Percentiles rank a stretch among this genome's conserved stretches.
Evolutionary conservation across 352 stramenopile genomes (phyloP).

Genomic region (Phytopythium delawarense): DNA sequence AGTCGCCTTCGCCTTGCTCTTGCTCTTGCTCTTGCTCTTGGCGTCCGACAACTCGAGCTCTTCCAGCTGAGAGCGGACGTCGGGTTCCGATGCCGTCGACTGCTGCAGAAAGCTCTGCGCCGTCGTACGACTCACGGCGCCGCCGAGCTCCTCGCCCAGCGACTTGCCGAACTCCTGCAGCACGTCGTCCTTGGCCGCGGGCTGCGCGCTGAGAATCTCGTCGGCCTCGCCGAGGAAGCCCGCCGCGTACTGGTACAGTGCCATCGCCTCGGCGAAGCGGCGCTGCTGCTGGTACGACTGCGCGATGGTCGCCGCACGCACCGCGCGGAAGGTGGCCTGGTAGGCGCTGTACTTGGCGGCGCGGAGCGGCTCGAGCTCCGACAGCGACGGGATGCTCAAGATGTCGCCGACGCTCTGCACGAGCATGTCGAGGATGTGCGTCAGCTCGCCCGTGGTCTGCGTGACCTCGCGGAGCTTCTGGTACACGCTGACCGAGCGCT

Average conservation of each 20-base stretch:
- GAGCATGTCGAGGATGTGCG: slow-evolving; percentile 80
- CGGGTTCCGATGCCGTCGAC: slow-evolving; percentile 40
- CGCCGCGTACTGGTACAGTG: slow-evolving; percentile 71
- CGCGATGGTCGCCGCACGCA: slow-evolving; percentile 54
- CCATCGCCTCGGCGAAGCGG: slow-evolving; percentile 65
- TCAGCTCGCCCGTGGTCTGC: slow-evolving; percentile 54
- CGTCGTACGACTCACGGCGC: slow-evolving; percentile 64
- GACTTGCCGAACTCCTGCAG: slow-evolving; percentile 62
- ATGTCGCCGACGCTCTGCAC: slow-evolving; percentile 82
- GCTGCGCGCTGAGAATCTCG: slow-evolving; percentile 49
- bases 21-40: slow-evolving; percentile 13
- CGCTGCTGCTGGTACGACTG: slow-evolving; percentile 61
- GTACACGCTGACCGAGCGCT: slow-evolving; percentile 57
- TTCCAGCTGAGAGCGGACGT: slow-evolving; percentile 60
- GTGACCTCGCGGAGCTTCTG: slow-evolving; percentile 59
- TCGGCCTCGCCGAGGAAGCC: slow-evolving; percentile 55
- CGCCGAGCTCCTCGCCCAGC: slow-evolving; percentile 52
- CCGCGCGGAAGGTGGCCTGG: slow-evolving; percentile 58
- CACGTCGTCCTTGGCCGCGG: slow-evolving; percentile 54
- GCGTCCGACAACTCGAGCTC: slow-evolving; percentile 37
- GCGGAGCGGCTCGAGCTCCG: slow-evolving; percentile 44
- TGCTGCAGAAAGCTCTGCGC: slow-evolving; percentile 67
- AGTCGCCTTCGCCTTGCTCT: slow-evolving; percentile 7
- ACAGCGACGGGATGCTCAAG: slow-evolving; percentile 52
- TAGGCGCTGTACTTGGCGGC: slow-evolving; percentile 68